Base-by-base conservation (phyloP, 2,329 filamentous ascomycete species). In the Grosmannia clavigera region DNA sequence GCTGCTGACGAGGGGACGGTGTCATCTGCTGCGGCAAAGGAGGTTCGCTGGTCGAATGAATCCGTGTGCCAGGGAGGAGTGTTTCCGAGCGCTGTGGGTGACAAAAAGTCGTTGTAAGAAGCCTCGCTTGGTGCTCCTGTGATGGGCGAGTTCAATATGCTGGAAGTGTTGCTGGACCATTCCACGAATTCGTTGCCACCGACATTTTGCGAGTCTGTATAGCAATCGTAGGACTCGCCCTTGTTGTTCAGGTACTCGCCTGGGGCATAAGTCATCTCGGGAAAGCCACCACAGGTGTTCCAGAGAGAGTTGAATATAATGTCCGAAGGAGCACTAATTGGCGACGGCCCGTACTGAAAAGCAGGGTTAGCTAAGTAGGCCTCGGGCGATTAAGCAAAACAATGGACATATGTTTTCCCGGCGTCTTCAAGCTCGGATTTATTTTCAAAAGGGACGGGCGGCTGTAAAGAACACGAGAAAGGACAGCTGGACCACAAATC, bases 201-300 rank as follows among this genome's bases (percentile, higher is more conserved):
- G 14, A 35, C 5, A 16, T 25, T 55, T 22, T 51, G 58, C 3
- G 55, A 31, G 9, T 64, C 61, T n/a, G 58, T 14, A 14, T 58
- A 62, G 35, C 38, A 53, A 16, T 62, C 57, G 38, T 60, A 63
- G 4, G 60, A 31, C 11, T 54, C 25, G 22, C 58, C 58, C n/a
- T 62, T 61, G 38, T 60, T 56, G 35, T 63, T 59, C 9, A 64
- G 57, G 46, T 63, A 64, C 40, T 60, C 61, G 27, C 62, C 61
- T 10, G 62, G 62, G 6, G 61, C 50, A 14, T 60, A 64, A 3
- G 59, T 59, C 55, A 61, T 40, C 22, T 27, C 38, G 6, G 59
- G 38, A 33, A 55, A 56, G 12, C 50, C 57, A 25, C 22, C 43
- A 10, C 60, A 58, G 29, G 55, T 14, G 14, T 19, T 46, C 62